Evolutionary conservation across 345 rosid genomes (phyloP), one percentile per base, ranked within the genome.

Genomic region (Boechera retrofracta): DNA sequence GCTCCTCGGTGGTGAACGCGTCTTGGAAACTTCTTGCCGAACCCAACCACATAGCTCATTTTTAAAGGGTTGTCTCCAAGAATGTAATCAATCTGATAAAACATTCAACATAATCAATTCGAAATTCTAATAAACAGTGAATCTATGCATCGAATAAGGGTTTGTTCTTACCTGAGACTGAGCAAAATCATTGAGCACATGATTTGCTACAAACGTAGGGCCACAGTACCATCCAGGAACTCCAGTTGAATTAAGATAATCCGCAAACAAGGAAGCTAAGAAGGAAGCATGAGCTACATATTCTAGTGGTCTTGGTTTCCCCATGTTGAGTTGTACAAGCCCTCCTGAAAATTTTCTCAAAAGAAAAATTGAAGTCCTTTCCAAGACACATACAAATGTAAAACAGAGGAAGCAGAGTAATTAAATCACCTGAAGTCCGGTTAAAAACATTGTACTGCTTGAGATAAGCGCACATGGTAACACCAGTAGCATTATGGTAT

Each of bases 41-140:
- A 86, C 0, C 97, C 98, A 54, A 91, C 97, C 32, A 89, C 84
- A 55, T 87, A 94, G 86, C 97, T 91, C 96, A 88, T 91, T 7
- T 87, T 94, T 81, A 78, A 57, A 15, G 98, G 97, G 75, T 94
- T 94, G 8, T 87, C 79, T 13, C 97, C 98, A 11, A 94, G 84
- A 56, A 94, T 91, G 88, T 94, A 91, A 66, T 86, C 83, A 28
- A 90, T 73, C 96, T 92, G 86, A 2, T 28, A 0, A 49, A 11
- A 4, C 45, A 31, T 8, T 59, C 12, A 53, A n/a, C 24, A 24
- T 51, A 21, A 32, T 21, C 47, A 28, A 41, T 6, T 12, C 1
- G 1, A 35, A 33, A 36, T 36, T 21, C 24, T 21, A 21, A 1
- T 28, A 28, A 28, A 28, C 29, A n/a, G 11, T 39, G 62, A 32